Base-by-base conservation (phyloP, 371 early-diverging fungal genomes). In the Parasitella parasitica region DNA sequence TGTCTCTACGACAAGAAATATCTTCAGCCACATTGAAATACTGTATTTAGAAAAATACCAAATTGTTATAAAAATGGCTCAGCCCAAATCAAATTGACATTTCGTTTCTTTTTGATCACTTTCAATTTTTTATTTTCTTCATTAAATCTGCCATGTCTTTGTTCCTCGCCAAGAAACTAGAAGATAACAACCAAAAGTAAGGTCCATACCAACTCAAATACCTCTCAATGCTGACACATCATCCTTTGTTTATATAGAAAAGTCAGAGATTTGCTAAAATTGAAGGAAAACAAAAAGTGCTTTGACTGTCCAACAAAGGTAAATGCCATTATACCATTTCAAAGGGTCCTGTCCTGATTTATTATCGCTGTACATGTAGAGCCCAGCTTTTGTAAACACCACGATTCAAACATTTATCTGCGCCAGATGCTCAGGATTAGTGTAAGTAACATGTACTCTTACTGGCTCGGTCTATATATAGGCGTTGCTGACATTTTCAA, bases 231-330 rank as follows among this genome's bases (percentile, higher is more conserved):
- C 20, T 16, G 43, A 18, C 22, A 7, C 9, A n/a, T n/a, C n/a
- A n/a, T 4, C 3, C 15, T 41, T 43, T 13, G 1, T 38, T 16
- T 16, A 9, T 41, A 1, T 56, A 58, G 59, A n/a, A 58, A 58
- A 37, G 59, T 58, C 22, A 22, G 50, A 26, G 59, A 58, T 36
- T 56, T 75, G 34, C 60, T 75, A 18, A 66, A 65, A 13, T 57
- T 78, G 35, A 80, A 82, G 18, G 84, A 76, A 54, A 86, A 86
- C 75, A 83, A 82, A 69, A 83, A 86, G 67, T 87, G 87, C 67
- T 85, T 86, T 63, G 85, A 86, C 64, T 85, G 86, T 35, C 80
- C 83, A 18, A 81, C 82, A 65, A 86, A 82, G 80, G 86, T 83
- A 77, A 30, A 7, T 22, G n/a, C n/a, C n/a, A n/a, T n/a, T n/a